Base-by-base conservation (phyloP, 352 stramenopile genomes). In the Blastocystis sp. region DNA sequence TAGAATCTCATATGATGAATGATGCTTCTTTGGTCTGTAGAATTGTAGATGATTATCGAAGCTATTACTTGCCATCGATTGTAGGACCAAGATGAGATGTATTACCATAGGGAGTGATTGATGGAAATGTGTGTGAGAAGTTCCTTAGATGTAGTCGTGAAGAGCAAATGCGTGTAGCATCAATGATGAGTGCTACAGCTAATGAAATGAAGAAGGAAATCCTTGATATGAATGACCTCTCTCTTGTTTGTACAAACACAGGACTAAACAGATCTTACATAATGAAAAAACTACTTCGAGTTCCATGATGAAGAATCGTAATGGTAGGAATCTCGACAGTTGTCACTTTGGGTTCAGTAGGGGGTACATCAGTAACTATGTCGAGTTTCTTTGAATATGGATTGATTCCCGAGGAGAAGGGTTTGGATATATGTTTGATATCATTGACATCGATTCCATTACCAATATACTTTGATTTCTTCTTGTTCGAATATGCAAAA, bases 221-320 rank as follows among this genome's bases (percentile, higher is more conserved):
- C 3, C 27, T 61, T n/a, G 54, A 61, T 61, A 61, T 32, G 54
- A 32, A 46, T 46, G 39, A 61, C 12, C 27, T 61, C 19, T 61
- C 54, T 7, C 3, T n/a, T 61, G 54, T 61, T 61, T 61, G 3
- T 61, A 61, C 54, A 61, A 61, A 61, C 12, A 61, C 43, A 49
- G 4, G 1, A 69, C 29, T 32, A 69, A 19, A 42, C 14, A 19
- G 29, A 49, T 24, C 4, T 27, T 58, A 78, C 9, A n/a, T 21
- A 27, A 78, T 78, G 27, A 78, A 78, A n/a, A 78, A 78, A 51
- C 66, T 78, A 51, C 66, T 78, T 24, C 66, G 37, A n/a, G 43
- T 58, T 21, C 35, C 43, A 9, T 46, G 32, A 19, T 27, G 66
- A 7, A 56, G 7, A 37, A 56, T 6, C 4, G 16, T 27, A 21